Percentiles rank a stretch among this genome's conserved stretches.
Evolutionary conservation across 176 grass and related monocot genomes (phyloP).

Genomic region (Pharus latifolius): DNA sequence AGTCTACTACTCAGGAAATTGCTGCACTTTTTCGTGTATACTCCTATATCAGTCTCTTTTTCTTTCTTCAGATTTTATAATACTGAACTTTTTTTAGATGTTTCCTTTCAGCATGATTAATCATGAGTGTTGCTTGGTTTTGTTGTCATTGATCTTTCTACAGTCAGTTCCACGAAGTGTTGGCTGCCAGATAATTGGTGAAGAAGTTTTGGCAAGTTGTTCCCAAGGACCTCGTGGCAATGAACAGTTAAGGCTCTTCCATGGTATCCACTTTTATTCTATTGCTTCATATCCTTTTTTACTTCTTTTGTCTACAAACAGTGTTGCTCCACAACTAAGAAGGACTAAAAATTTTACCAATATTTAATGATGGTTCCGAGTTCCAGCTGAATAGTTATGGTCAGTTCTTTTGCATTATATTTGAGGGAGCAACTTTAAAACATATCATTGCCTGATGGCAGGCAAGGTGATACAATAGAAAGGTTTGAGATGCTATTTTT

Average conservation of each 20-base stretch:
- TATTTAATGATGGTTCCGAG: too few relatives aligned
- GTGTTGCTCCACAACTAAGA: too few relatives aligned
- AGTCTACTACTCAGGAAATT: slow-evolving; percentile 83
- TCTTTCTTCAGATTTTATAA: neutral
- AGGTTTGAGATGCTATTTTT: too few relatives aligned
- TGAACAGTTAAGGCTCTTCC: slow-evolving; percentile 53
- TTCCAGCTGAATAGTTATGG: too few relatives aligned
- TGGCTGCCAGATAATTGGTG: slow-evolving; percentile 58
- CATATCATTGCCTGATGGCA: too few relatives aligned
- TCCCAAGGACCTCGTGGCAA: slow-evolving; percentile 70
- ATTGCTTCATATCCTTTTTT: neutral
- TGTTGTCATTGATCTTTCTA: slow-evolving; percentile 14
- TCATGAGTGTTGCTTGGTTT: neutral
- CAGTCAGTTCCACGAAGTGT: slow-evolving; percentile 63
- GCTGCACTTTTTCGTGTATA: slow-evolving; percentile 59
- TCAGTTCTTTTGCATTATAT: too few relatives aligned
- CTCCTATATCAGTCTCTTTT: neutral
- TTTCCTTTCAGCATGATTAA: slow-evolving; percentile 8
- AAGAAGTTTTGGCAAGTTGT: slow-evolving; percentile 72
- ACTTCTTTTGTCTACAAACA: too few relatives aligned
- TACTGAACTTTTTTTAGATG: neutral
- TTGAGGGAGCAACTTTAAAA: too few relatives aligned
- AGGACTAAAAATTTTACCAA: too few relatives aligned
- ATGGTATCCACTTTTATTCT: neutral
- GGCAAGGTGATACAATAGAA: too few relatives aligned